These are phyloP conservation scores for Talaromyces proteolyticus DNA, from an alignment of 495 filamentous ascomycete species.

Conservation along the genomic window DNA sequence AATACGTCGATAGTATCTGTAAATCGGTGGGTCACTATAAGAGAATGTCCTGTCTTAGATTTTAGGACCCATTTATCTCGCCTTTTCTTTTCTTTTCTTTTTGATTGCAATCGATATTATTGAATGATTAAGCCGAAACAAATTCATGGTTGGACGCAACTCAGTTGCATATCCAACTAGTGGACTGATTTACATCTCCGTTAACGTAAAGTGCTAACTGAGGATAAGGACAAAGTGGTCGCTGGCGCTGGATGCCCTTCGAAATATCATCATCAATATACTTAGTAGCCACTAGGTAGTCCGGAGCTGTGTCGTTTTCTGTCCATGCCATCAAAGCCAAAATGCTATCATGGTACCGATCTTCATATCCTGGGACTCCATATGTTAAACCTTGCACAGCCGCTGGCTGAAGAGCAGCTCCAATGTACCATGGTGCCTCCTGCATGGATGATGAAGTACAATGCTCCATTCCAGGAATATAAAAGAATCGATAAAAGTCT, in stretches of 20 bases:
- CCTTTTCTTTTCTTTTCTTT: too few relatives aligned
- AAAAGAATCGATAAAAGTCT: conserved; percentile 22
- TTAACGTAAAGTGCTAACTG: conserved; percentile 2
- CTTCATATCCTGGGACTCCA: conserved; percentile 35
- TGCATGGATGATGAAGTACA: background rate
- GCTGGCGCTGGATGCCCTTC: too few relatives aligned
- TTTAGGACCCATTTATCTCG: too few relatives aligned
- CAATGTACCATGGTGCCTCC: background rate
- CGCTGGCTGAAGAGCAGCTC: conserved; percentile 8
- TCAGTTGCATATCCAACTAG: too few relatives aligned
- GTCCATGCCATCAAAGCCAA: conserved; percentile 49
- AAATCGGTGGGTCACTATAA: too few relatives aligned
- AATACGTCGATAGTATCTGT: too few relatives aligned
- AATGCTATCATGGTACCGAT: conserved; percentile 37
- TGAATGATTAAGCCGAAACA: too few relatives aligned
- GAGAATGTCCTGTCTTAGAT: too few relatives aligned
- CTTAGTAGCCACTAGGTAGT: conserved; percentile 37
- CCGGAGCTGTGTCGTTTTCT: conserved; percentile 33
- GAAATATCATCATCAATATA: conserved; percentile 29
- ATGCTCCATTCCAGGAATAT: conserved; percentile 17
- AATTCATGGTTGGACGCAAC: too few relatives aligned
- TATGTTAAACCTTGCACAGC: conserved; percentile 5
- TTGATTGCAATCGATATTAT: too few relatives aligned
- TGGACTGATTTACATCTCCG: too few relatives aligned
- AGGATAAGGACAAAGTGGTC: conserved; percentile 41